A percentile compares a stretch with the other conserved stretches of the same genome.
Evolutionary conservation across 208 protist species (phyloP).

Genomic region (Trypanosoma melophagium): DNA sequence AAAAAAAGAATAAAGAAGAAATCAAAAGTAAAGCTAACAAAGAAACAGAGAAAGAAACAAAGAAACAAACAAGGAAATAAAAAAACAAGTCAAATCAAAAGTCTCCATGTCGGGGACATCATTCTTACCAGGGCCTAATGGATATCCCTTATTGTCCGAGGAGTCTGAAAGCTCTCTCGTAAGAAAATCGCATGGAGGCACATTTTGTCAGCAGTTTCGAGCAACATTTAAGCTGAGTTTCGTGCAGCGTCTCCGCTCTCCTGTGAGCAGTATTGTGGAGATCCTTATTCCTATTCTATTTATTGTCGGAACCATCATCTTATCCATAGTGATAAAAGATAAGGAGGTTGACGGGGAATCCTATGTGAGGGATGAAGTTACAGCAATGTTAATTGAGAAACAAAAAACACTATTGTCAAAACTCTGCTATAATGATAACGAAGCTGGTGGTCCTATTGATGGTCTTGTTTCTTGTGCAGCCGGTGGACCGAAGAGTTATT

Average conservation of each 20-base stretch:
- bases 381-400: neutral
- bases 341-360: neutral
- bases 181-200: constrained; percentile 7
- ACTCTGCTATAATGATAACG: constrained; percentile 18
- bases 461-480: constrained; percentile 18
- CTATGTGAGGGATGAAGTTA: constrained; percentile 5
- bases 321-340: constrained; percentile 27
- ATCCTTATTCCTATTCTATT: constrained; percentile 68
- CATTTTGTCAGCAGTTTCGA: constrained; percentile 48
- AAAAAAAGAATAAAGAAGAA: no score
- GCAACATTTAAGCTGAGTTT: constrained; percentile 51
- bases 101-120: no score
- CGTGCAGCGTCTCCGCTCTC: constrained; percentile 48
- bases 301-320: constrained; percentile 39
- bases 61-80: no score
- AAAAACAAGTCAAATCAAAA: no score
- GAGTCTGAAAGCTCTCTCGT: neutral
- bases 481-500: constrained; percentile 22
- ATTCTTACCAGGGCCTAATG: no score
- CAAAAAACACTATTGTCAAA: constrained; percentile 1
- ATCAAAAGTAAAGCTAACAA: no score
- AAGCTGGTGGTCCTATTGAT: constrained; percentile 10
- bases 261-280: constrained; percentile 43
- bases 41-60: no score
- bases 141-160: no score